Percentiles rank a stretch among this genome's conserved stretches.
These are phyloP conservation scores for Ustilago trichophora DNA, from an alignment of 1,284 basidiomycete genomes.

Conservation along the genomic window DNA sequence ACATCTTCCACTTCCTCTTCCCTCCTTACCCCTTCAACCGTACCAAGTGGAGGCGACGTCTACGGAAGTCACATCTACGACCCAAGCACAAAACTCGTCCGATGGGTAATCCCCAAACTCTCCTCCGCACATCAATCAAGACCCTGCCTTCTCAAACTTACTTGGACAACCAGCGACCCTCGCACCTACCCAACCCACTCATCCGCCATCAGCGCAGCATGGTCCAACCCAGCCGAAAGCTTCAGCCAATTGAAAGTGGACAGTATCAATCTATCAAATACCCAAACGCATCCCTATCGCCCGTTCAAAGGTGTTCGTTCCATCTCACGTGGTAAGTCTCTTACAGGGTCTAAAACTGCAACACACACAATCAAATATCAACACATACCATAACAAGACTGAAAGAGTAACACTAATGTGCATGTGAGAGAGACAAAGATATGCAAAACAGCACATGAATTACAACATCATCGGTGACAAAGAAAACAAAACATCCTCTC, in stretches of 20 bases:
- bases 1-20: neutral
- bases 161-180: conserved; percentile 25
- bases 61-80: conserved; percentile 53
- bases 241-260: conserved; percentile 85
- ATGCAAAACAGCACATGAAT: too few relatives aligned
- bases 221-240: conserved; percentile 77
- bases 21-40: neutral
- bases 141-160: conserved; percentile 34
- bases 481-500: too few relatives aligned
- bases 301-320: conserved; percentile 75
- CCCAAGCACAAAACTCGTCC: conserved; percentile 34
- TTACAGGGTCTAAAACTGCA: conserved; percentile 31
- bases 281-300: conserved; percentile 66
- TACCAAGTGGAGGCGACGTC: conserved; percentile 11
- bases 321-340: conserved; percentile 61
- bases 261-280: conserved; percentile 78
- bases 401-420: too few relatives aligned
- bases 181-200: conserved; percentile 70
- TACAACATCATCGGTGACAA: too few relatives aligned
- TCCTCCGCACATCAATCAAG: conserved; percentile 3
- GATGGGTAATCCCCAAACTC: conserved; percentile 49
- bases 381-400: too few relatives aligned
- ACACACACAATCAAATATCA: neutral
- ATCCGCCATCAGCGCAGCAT: conserved; percentile 77
- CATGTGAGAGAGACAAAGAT: too few relatives aligned